A percentile compares a stretch with the other conserved stretches of the same genome.
These are phyloP conservation scores for Curvularia verruculosa DNA, from an alignment of 2,329 filamentous ascomycete genomes.

Conservation along the genomic window DNA sequence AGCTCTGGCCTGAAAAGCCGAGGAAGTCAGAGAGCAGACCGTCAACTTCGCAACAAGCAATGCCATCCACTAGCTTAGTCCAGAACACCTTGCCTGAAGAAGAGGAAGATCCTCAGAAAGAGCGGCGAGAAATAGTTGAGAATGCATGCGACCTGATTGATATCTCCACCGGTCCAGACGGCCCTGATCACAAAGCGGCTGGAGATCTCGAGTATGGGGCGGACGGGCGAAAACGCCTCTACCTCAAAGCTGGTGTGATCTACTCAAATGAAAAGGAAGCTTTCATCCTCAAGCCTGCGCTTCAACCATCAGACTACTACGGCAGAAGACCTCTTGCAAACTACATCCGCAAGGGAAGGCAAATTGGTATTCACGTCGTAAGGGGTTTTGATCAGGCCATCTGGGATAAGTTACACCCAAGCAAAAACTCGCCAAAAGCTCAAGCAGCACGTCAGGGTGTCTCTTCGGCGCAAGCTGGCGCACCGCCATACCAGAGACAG, in stretches of 20 bases:
- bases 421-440: constrained; percentile 49
- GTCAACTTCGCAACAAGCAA: constrained; percentile 45
- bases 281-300: constrained; percentile 82
- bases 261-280: constrained; percentile 80
- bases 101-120: constrained; percentile 52
- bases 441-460: constrained; percentile 54
- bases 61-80: constrained; percentile 36
- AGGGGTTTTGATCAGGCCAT: constrained; percentile 80
- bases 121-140: constrained; percentile 52
- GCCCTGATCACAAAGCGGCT: constrained; percentile 56
- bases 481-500: constrained; percentile 48
- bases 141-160: constrained; percentile 57
- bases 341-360: constrained; percentile 77
- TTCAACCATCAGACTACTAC: constrained; percentile 85
- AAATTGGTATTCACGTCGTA: constrained; percentile 84
- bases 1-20: constrained; percentile 75
- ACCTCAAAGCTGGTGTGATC: constrained; percentile 79
- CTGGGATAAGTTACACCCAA: constrained; percentile 77
- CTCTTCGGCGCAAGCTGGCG: constrained; percentile 53
- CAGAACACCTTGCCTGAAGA: constrained; percentile 44
- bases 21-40: constrained; percentile 58
- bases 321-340: constrained; percentile 80
- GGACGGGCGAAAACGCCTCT: constrained; percentile 62
- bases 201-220: constrained; percentile 52
- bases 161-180: constrained; percentile 53